Evolutionary conservation across 208 protist species (phyloP), one percentile per base, ranked within the genome.

Genomic region (Trypanosoma melophagium): DNA sequence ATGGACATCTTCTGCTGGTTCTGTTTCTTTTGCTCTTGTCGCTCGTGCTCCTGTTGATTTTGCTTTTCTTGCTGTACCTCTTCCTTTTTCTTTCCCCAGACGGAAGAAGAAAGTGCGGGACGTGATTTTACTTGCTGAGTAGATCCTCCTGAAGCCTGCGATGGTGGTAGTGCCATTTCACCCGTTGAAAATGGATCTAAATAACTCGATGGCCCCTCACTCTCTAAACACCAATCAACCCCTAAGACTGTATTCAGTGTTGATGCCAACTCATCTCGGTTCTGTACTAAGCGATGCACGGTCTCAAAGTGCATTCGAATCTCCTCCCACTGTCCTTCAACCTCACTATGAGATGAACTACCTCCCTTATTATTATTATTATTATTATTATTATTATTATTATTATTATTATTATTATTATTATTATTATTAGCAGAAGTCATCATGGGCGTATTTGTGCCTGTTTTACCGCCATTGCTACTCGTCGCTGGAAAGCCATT

Each of bases 191-290:
- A 42, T 13, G 25, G 10, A 24, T 44, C 42, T 22, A 25, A 25
- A 12, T 61, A 21, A 12, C 54, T 60, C 16, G 24, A 2, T 45
- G 42, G 38, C 17, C n/a, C 10, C 3, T 61, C 64, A 59, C 10
- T 54, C 14, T 59, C 54, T 0, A 22, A 12, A 2, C 78, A 78
- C 86, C 81, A 88, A 21, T 76, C 74, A 41, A 31, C 40, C 1
- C 83, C 81, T 21, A 89, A 66, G 13, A 57, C 24, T 4, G 53
- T 69, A 53, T 84, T 74, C 24, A 89, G 52, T 4, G 65, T 55
- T 25, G n/a, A n/a, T 9, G 54, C 55, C n/a, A 90, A n/a, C 75
- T 90, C 83, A 7, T 70, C 66, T 12, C 49, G 53, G 52, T 90
- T 93, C 10, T 79, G 67, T 9, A 89, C 65, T 10, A 84, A 60